These are phyloP conservation scores for Sphagnum fallax DNA, from an alignment of 228 moss, liverwort and hornwort species.

Conservation along the genomic window DNA sequence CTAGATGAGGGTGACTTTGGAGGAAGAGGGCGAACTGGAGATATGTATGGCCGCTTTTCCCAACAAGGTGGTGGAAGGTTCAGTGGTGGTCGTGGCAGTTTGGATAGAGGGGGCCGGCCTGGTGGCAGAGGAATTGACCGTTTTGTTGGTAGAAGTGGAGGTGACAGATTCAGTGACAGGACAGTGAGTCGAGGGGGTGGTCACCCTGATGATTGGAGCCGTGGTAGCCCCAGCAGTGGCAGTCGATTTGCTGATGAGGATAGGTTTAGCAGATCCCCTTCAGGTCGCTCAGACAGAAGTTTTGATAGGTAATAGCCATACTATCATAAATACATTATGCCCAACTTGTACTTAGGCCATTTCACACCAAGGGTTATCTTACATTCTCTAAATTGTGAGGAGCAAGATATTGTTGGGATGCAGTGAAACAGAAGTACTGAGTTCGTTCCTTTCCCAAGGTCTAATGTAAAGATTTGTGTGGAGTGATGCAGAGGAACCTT, in stretches of 20 bases:
- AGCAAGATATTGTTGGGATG: not conserved
- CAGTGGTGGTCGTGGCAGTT: conserved; percentile 21
- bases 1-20: conserved; percentile 57
- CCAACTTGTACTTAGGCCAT: not conserved
- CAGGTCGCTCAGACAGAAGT: conserved; percentile 19
- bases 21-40: conserved; percentile 45
- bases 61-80: conserved; percentile 39
- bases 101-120: conserved; percentile 16
- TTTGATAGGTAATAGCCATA: conserved; percentile 9
- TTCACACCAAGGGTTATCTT: not conserved
- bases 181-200: conserved; percentile 17
- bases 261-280: conserved; percentile 9
- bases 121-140: conserved; percentile 18
- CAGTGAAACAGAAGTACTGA: not conserved
- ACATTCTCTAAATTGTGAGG: no score
- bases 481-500: conserved; percentile 34
- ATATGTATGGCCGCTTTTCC: conserved; percentile 70
- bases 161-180: conserved; percentile 34
- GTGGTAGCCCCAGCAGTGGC: conserved; percentile 8
- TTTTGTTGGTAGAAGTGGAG: conserved; percentile 36
- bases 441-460: not conserved
- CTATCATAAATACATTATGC: not conserved
- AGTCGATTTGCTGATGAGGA: conserved; percentile 11
- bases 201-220: conserved; percentile 29
- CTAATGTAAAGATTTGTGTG: not conserved